A percentile compares a stretch with the other conserved stretches of the same genome.
phyloP scores from a whole-genome alignment of 768 basidiomycete species.

The Pseudohyphozyma bogoriensis region DNA sequence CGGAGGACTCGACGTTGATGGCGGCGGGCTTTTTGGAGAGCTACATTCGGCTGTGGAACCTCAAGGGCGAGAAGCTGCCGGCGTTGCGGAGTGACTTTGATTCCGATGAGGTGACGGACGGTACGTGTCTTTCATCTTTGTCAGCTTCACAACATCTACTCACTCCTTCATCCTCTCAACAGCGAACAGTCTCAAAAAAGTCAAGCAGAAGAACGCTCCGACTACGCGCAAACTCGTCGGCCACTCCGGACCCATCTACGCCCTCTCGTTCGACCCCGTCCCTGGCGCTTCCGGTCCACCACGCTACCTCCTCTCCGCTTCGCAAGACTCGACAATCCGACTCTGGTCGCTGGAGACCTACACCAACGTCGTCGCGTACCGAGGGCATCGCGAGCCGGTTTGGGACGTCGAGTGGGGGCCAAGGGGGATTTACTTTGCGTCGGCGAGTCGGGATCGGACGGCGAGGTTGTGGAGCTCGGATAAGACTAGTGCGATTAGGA shows the following conservation, averaged over 20 bases:
- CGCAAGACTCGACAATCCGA: conserved; percentile 80
- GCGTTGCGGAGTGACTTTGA: conserved; percentile 69
- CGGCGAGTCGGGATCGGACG: conserved; percentile 83
- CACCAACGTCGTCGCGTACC: conserved; percentile 83
- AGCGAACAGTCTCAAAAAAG: conserved; percentile 55
- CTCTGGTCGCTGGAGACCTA: conserved; percentile 94
- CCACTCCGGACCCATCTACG: conserved; percentile 93
- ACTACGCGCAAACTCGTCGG: conserved; percentile 91
- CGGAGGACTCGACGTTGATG: conserved; percentile 79
- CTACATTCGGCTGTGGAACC: conserved; percentile 84
- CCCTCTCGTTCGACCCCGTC: conserved; percentile 83
- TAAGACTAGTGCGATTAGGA: conserved; percentile 66
- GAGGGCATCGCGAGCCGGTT: conserved; percentile 91
- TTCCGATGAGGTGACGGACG: conserved; percentile 54
- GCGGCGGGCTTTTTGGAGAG: conserved; percentile 94
- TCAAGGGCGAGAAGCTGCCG: conserved; percentile 79
- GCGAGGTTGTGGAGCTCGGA: conserved; percentile 96
- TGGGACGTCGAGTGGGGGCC: conserved; percentile 99
- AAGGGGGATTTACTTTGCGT: conserved; percentile 96
- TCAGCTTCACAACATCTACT: neutral
- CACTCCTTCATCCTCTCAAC: neutral
- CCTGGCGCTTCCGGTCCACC: conserved; percentile 78
- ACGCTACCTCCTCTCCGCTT: conserved; percentile 76
- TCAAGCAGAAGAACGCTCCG: conserved; percentile 47
- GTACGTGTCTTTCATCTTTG: conserved; percentile 48